Percentiles rank a stretch among this genome's conserved stretches.
Evolutionary conservation across 2,329 filamentous ascomycete genomes (phyloP).

Genomic region (Fusarium acutatum): DNA sequence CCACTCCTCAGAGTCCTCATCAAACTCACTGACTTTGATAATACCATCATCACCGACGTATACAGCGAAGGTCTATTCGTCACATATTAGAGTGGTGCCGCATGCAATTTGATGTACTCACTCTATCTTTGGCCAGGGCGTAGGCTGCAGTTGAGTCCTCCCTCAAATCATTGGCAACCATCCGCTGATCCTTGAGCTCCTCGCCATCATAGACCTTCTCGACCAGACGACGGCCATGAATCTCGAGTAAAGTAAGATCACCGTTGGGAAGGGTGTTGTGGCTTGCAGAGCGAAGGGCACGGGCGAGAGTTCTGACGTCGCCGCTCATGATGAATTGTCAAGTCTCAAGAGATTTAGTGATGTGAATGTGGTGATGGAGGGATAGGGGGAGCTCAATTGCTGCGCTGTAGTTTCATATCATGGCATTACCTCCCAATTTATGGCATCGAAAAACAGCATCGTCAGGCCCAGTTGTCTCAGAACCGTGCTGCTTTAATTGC

Average conservation of each 20-base stretch:
- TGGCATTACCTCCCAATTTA: neutral
- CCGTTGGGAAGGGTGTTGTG: neutral
- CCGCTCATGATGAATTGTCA: neutral
- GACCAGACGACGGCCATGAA: neutral
- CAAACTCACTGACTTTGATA: neutral
- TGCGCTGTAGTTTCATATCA: accelerated
- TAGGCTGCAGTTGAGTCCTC: neutral
- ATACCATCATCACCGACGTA: neutral
- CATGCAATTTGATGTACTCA: neutral
- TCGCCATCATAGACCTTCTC: neutral
- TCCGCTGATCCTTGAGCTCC: neutral
- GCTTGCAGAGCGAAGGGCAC: neutral
- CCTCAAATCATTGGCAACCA: neutral
- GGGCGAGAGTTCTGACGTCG: neutral
- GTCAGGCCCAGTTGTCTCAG: neutral
- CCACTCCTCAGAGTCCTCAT: neutral
- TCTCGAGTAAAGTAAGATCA: neutral
- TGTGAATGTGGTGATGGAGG: accelerated
- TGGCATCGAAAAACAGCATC: neutral
- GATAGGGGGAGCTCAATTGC: neutral
- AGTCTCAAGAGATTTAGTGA: accelerated
- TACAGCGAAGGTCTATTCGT: neutral
- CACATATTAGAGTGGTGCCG: neutral
- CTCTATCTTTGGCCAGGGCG: neutral
- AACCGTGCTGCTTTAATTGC: neutral